Evolutionary conservation across 116 monocot genomes (phyloP).

Genomic region (Dioscorea cayenensis): DNA sequence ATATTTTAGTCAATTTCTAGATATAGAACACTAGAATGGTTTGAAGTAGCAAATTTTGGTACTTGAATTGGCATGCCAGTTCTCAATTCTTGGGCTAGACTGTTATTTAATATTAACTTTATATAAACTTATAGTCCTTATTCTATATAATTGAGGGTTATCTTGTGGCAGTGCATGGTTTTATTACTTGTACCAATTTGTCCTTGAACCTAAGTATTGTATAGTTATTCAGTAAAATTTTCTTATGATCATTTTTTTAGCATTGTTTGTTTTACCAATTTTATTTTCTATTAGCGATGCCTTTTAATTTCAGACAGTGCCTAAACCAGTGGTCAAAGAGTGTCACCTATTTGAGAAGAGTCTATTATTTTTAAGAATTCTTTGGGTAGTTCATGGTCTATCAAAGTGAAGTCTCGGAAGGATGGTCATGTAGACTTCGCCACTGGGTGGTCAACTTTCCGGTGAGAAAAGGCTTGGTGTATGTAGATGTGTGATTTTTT

Average conservation of each 20-base stretch:
- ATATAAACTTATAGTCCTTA: too few relatives aligned
- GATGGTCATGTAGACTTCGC: conserved; percentile 8
- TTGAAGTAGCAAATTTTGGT: too few relatives aligned
- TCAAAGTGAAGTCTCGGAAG: conserved; percentile 1
- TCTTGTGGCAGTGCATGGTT: too few relatives aligned
- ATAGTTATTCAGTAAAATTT: not conserved
- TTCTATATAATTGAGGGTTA: too few relatives aligned
- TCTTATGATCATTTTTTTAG: not conserved
- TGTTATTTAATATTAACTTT: too few relatives aligned
- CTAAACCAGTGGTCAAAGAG: conserved; percentile 12
- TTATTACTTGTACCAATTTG: too few relatives aligned
- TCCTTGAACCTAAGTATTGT: not conserved
- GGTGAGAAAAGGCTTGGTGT: conserved; percentile 3
- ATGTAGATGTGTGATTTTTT: conserved; percentile 28
- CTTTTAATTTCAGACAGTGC: conserved; percentile 17
- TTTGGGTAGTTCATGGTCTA: conserved; percentile 7
- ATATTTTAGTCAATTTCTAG: too few relatives aligned
- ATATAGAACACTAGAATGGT: too few relatives aligned
- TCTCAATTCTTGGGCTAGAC: too few relatives aligned
- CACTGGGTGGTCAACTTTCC: conserved; percentile 16
- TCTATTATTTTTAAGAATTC: conserved; percentile 12
- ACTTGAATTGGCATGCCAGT: too few relatives aligned
- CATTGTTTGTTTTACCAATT: not conserved
- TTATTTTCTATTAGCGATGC: not conserved
- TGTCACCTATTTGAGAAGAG: not conserved